Percentiles rank a stretch among this genome's conserved stretches.
Evolutionary conservation across 1,284 basidiomycete genomes (phyloP).

Genomic region (Vanrija pseudolonga): DNA sequence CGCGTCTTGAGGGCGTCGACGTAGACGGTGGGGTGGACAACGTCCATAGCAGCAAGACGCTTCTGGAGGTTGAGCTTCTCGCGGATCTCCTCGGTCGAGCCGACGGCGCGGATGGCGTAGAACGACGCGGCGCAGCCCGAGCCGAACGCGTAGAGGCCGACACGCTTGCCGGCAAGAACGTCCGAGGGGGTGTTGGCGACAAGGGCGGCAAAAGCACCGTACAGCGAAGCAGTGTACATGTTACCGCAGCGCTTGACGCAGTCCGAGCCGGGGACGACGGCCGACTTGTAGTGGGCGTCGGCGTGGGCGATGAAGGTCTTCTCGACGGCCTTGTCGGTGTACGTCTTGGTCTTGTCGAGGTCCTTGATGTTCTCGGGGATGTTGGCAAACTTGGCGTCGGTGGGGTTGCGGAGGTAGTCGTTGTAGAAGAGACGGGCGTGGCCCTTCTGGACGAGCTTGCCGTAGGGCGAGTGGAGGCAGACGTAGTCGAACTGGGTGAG

Average conservation of each 20-base stretch:
- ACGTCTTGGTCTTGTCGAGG: slow-evolving; percentile 65
- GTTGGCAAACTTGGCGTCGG: slow-evolving; percentile 67
- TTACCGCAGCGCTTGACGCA: slow-evolving; percentile 87
- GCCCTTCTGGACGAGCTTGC: slow-evolving; percentile 97
- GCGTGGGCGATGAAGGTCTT: slow-evolving; percentile 80
- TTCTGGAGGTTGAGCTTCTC: slow-evolving; percentile 73
- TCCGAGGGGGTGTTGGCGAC: slow-evolving; percentile 64
- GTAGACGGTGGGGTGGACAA: slow-evolving; percentile 84
- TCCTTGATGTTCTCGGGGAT: slow-evolving; percentile 67
- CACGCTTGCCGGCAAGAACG: slow-evolving; percentile 64
- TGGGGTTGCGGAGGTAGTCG: slow-evolving; percentile 81
- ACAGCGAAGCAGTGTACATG: slow-evolving; percentile 98
- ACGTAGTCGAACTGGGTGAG: slow-evolving; percentile 81
- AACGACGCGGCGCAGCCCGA: slow-evolving; percentile 87
- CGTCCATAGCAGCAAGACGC: slow-evolving; percentile 79
- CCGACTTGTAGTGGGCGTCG: slow-evolving; percentile 66
- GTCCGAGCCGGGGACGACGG: slow-evolving; percentile 72
- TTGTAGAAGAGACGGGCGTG: slow-evolving; percentile 73
- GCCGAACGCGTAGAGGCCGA: slow-evolving; percentile 92
- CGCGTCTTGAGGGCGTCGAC: slow-evolving; percentile 74
- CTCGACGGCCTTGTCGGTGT: slow-evolving; percentile 91
- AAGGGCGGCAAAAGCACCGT: slow-evolving; percentile 84
- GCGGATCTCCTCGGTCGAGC: slow-evolving; percentile 74
- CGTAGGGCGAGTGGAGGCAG: slow-evolving; percentile 92
- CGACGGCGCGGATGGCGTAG: slow-evolving; percentile 80